Percentiles rank a stretch among this genome's conserved stretches.
These are phyloP conservation scores for Colletotrichum orchidophilum DNA, from an alignment of 2,329 filamentous ascomycete genomes.

Conservation along the genomic window DNA sequence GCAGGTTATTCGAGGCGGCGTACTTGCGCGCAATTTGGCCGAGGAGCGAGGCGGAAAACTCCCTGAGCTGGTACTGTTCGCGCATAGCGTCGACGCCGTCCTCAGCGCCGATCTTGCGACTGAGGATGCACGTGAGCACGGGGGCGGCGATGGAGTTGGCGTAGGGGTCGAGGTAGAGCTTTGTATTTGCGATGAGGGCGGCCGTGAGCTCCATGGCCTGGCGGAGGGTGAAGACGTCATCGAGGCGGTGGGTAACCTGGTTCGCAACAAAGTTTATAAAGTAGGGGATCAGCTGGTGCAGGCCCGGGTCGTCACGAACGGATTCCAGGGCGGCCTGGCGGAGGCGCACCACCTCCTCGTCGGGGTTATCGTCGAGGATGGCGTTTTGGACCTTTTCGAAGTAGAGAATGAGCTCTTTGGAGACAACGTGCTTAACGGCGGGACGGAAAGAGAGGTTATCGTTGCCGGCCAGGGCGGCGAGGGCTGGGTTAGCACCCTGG, in stretches of 20 bases:
- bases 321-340: conserved; percentile 87
- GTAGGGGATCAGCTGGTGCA: conserved; percentile 96
- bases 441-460: conserved; percentile 88
- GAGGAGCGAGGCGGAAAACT: conserved; percentile 84
- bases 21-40: conserved; percentile 84
- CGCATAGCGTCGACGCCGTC: conserved; percentile 61
- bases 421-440: conserved; percentile 93
- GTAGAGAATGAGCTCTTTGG: conserved; percentile 94
- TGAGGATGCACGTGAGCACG: conserved; percentile 90
- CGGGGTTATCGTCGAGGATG: conserved; percentile 86
- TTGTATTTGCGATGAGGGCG: conserved; percentile 84
- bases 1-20: conserved; percentile 79
- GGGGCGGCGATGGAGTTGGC: conserved; percentile 78
- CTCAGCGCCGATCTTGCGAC: conserved; percentile 77
- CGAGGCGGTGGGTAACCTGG: conserved; percentile 92
- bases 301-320: conserved; percentile 86
- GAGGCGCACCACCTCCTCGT: conserved; percentile 76
- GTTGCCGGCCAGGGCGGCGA: conserved; percentile 84
- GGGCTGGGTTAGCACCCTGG: conserved; percentile 83
- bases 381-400: conserved; percentile 95
- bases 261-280: conserved; percentile 96
- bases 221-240: conserved; percentile 86
- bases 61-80: conserved; percentile 82
- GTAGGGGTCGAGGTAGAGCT: conserved; percentile 75
- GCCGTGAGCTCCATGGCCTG: conserved; percentile 93